Evolutionary conservation across 208 protist genomes (phyloP), one percentile per base, ranked within the genome.

Genomic region (Angomonas ambiguus): DNA sequence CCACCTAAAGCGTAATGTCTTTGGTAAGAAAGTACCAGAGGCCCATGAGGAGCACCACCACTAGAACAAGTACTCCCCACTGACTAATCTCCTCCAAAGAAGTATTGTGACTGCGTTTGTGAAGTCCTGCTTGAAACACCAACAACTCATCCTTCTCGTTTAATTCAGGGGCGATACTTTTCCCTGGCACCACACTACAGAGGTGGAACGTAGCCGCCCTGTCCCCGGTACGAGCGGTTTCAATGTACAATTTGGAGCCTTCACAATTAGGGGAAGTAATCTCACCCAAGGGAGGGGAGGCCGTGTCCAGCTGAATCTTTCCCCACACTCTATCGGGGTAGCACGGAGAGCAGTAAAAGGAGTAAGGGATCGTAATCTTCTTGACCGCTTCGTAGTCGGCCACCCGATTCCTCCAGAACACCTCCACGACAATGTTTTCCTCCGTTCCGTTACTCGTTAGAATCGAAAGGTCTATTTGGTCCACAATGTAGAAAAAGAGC

Each of bases 11-110:
- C 5, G 24, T 5, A 53, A 92, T 65, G 62, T 92, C 86, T 57
- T 87, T 88, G 0, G 82, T 92, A 20, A 92, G 59, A 32, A 92
- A 53, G 4, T 78, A 74, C 86, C 86, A 92, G 3, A 87, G 27
- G 10, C 79, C 27, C 20, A 86, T 34, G n/a, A 75, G 67, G 1
- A 71, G 32, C 35, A 80, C 72, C 13, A 73, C 41, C 2, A 76
- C 49, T n/a, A 88, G n/a, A 20, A 61, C 28, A 4, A 71, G 41
- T 2, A 75, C 45, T 1, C 69, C 78, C 13, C 77, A 77, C 2
- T 41, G 35, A 58, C 62, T 78, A 13, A 65, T 58, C 25, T 77
- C 69, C 34, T 83, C 74, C 22, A 32, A 33, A 2, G 33, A 24
- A 13, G 16, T 18, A 2, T 8, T 4, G 13, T 2, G 11, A 5